Base-by-base conservation (phyloP, 352 stramenopile genomes). In the Phytophthora tubulina region DNA sequence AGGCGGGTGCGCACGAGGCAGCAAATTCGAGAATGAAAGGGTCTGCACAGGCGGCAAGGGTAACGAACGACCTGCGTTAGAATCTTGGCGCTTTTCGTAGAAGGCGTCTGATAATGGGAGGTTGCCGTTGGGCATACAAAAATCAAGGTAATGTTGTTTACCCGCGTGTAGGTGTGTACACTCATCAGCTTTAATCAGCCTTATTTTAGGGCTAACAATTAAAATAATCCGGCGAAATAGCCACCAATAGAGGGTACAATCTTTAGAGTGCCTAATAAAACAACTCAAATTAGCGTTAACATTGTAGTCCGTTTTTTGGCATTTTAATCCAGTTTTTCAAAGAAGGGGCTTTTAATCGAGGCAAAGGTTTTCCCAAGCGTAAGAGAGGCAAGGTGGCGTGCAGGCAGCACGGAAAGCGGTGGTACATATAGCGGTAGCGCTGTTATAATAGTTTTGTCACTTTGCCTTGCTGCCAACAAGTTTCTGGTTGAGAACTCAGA, bases 11-110 rank as follows among this genome's bases (percentile, higher is more conserved):
- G 45, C 50, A n/a, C 27, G 6, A 63, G 56, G 31, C 49, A 13
- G 60, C 60, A 72, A 53, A 64, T 72, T 72, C 14, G 5, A 42
- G 15, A 78, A 53, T 78, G 71, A 51, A 36, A 50, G 13, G 35
- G 9, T 38, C 21, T 8, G 35, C 53, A 3, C 48, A 44, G 50
- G 45, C 14, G 27, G 49, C 33, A 36, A 52, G 31, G 27, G 13
- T 15, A 31, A 35, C 30, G 31, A 54, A 42, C 3, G 55, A 41
- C 57, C 44, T 36, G 11, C 57, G 46, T 30, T 48, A 27, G 21
- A 27, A 27, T 27, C 21, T 27, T 27, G 21, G 21, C 1, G 21
- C 38, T 7, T 70, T 70, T 49, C 45, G 44, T 71, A 42, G 45
- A 59, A 65, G n/a, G 32, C 8, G 17, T 11, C 51, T 59, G 51